Evolutionary conservation across 805 yeast genomes (phyloP), one percentile per base, ranked within the genome.

Genomic region (Candida takata): DNA sequence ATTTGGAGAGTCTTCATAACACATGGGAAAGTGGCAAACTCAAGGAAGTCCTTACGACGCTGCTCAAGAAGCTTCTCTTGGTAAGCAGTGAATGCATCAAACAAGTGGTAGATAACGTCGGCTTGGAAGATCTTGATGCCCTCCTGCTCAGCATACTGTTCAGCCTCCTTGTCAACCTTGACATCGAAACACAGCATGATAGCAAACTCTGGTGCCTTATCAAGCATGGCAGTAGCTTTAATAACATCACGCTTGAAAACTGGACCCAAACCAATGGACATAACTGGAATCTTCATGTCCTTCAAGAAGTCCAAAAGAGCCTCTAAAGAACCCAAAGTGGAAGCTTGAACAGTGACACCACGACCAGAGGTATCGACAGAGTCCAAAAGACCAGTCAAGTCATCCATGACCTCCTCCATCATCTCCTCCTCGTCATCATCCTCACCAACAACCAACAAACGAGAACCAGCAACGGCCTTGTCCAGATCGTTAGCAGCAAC

Each of bases 111-210:
- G 55, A 92, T 92, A 61, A 92, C 78, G 55, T 92, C 97, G 31
- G 98, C 98, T 54, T 83, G 84, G 77, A 92, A 92, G 47, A 92
- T 81, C 61, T 77, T 84, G 57, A 92, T 74, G 43, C 88, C 84
- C 55, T 90, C 90, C 60, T 92, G 97, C 43, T 75, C 82, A 33
- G 99, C 99, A 49, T 88, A 92, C 54, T 86, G 97, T 64, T 92
- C 97, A 34, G 99, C 99, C 62, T 92, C 99, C 62, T 84, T 90
- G 62, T 92, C 99, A 38, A 92, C 70, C 64, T 83, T 86, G 38
- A 92, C 98, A 71, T 92, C 99, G 64, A 92, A 92, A 74, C 97
- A 90, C 47, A 92, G 70, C 98, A 92, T 90, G n/a, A 90, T 83
- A 3, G 99, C 98, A 49, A 61, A 80, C 60, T 90, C 97, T 38